phyloP scores from a whole-genome alignment of 306 rosid genomes.

The Cyamopsis tetragonoloba region DNA sequence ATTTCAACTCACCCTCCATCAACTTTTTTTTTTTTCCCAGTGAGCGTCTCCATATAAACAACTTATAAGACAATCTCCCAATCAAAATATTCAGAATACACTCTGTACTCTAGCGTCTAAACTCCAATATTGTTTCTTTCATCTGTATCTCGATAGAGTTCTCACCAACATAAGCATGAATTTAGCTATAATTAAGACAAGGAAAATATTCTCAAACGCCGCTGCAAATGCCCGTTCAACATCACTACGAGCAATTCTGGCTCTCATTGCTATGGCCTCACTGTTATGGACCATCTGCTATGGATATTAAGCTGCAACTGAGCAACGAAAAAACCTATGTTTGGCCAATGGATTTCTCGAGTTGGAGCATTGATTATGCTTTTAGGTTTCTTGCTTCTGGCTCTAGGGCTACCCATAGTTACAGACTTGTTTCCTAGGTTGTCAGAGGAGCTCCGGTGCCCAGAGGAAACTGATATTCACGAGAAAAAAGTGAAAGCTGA shows the following conservation, averaged over 20 bases:
- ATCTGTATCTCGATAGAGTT: background rate
- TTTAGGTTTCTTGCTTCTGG: slow-evolving; percentile 47
- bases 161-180: slow-evolving; percentile 16
- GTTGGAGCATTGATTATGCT: slow-evolving; percentile 45
- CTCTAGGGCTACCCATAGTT: slow-evolving; percentile 50
- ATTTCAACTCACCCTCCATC: background rate
- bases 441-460: slow-evolving; percentile 39
- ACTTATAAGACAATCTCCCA: background rate
- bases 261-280: slow-evolving; percentile 30
- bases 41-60: background rate
- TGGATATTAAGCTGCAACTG: slow-evolving; percentile 36
- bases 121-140: background rate
- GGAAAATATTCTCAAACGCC: slow-evolving; percentile 11
- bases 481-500: slow-evolving; percentile 12
- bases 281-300: slow-evolving; percentile 36
- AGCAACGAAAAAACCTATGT: background rate
- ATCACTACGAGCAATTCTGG: slow-evolving; percentile 18
- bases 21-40: background rate
- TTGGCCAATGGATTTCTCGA: slow-evolving; percentile 30
- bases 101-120: too few species aligned
- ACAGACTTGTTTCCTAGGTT: slow-evolving; percentile 41
- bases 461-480: slow-evolving; percentile 23
- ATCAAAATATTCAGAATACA: background rate
- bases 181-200: slow-evolving; percentile 2
- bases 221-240: slow-evolving; percentile 18